Evolutionary conservation across 345 rosid genomes (phyloP).

Genomic region (Barbarea vulgaris): DNA sequence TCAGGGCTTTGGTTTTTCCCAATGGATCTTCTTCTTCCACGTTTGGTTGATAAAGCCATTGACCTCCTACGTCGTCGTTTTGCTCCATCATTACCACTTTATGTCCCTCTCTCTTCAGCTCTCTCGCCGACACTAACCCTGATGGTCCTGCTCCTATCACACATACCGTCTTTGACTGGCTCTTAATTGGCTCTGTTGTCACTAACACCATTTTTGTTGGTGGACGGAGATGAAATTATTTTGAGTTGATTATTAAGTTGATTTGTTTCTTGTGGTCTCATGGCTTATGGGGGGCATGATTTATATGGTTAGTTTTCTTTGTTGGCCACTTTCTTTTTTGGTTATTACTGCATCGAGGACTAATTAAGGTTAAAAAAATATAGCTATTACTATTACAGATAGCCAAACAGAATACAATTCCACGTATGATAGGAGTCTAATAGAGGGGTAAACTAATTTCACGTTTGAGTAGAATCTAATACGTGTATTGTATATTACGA

Average conservation of each 20-base stretch:
- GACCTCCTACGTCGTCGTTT: slow-evolving; percentile 83
- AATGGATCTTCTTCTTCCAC: slow-evolving; percentile 59
- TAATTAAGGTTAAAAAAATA: too few relatives aligned
- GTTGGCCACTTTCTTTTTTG: too few relatives aligned
- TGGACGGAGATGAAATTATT: slow-evolving; percentile 1
- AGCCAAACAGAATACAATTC: too few relatives aligned
- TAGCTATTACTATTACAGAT: too few relatives aligned
- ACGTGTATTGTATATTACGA: too few relatives aligned
- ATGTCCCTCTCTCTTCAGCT: slow-evolving; percentile 79
- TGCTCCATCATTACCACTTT: slow-evolving; percentile 70
- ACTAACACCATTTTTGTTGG: slow-evolving; percentile 22
- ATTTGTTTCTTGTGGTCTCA: slow-evolving; percentile 6
- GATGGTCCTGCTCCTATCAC: slow-evolving; percentile 94
- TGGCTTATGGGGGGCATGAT: too few relatives aligned
- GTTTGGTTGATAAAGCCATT: slow-evolving; percentile 73
- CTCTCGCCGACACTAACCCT: slow-evolving; percentile 83
- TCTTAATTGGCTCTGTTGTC: slow-evolving; percentile 6
- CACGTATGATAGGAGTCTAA: too few relatives aligned
- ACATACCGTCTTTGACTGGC: slow-evolving; percentile 38
- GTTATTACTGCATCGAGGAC: too few relatives aligned
- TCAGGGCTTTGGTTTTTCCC: slow-evolving; percentile 45
- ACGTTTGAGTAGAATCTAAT: too few relatives aligned
- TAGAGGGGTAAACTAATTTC: too few relatives aligned
- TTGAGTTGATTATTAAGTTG: background rate
- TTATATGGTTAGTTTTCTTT: too few relatives aligned